Base-by-base conservation (phyloP, 2,329 filamentous ascomycete species). In the Venturia nashicola region DNA sequence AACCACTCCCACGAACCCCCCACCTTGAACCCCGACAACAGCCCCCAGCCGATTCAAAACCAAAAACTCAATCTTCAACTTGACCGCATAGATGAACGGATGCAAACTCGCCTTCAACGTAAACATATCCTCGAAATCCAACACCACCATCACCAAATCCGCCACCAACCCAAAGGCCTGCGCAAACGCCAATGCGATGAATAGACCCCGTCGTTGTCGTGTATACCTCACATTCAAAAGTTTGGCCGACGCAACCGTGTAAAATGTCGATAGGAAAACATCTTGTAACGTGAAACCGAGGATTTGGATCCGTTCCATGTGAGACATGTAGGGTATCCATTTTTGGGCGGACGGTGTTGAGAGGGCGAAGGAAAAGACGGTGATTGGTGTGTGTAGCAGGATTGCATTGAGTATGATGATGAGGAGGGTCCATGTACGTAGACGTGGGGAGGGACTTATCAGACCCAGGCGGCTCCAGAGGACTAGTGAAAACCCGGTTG, bases 31-130 rank as follows among this genome's bases (percentile, higher is more conserved):
- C 44, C 44, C 20, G 23, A 48, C 44, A 9, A 48, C 44, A 6
- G n/a, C 16, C 14, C 27, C n/a, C 27, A 63, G 32, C 61, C 36
- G 18, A 34, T 63, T 59, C 46, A 63, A 36, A 16, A 63, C 61
- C 27, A 63, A 23, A 44, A 63, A 63, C 46, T 63, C 61, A 39
- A 63, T 63, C 48, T 63, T 63, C 14, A 63, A 20, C 27, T 63
- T 63, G 5, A 63, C 32, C 12, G 61, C 61, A 34, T 57, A 63
- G 9, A 63, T 63, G 8, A 63, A 42, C n/a, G 61, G 61, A 44
- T 63, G 61, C 34, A 63, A 42, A 23, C 20, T 16, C 16, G 61
- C 61, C 48, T 63, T 63, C 2, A 63, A 20, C 7, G 48, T 63
- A 27, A 63, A 63, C 61, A 63, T 63, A 27, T 63, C 61, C 12